Conservation (phyloP, 371 early-diverging fungal species). For the Mortierella sp. region DNA sequence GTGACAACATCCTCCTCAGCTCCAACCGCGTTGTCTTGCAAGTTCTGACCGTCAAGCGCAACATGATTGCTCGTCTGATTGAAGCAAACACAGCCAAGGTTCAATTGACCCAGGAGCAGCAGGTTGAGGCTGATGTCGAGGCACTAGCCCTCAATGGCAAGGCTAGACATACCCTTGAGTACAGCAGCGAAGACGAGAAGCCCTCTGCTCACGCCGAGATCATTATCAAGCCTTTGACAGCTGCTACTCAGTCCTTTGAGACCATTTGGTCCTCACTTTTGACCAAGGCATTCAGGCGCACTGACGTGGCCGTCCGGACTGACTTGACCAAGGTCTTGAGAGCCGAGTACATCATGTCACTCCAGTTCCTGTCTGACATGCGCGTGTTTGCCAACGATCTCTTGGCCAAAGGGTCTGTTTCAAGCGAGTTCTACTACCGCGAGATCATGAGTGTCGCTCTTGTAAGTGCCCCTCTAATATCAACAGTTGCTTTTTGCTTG, state of each 20-base stretch:
- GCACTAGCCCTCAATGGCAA: background rate
- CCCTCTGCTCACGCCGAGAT: conserved; percentile 3
- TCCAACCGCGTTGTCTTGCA: conserved; percentile 67
- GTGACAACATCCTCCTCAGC: conserved; percentile 63
- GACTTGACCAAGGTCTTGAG: conserved; percentile 63
- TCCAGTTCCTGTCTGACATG: conserved; percentile 72
- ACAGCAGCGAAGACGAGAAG: conserved; percentile 37
- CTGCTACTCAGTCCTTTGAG: conserved; percentile 45
- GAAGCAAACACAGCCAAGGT: conserved; percentile 16
- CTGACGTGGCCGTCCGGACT: conserved; percentile 11
- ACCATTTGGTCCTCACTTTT: conserved; percentile 62
- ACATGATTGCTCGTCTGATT: conserved; percentile 65
- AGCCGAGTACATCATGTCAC: conserved; percentile 68
- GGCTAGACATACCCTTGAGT: conserved; percentile 14
- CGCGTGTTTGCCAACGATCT: conserved; percentile 63
- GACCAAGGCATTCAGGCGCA: conserved; percentile 35
- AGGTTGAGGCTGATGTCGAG: conserved; percentile 1
- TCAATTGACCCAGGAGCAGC: background rate
- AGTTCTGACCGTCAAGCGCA: conserved; percentile 67
- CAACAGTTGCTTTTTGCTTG: background rate
- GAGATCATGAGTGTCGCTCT: conserved; percentile 75
- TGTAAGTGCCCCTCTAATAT: conserved; percentile 6
- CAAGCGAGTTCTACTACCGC: conserved; percentile 69
- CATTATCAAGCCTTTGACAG: background rate
- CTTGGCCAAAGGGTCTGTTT: conserved; percentile 62